Percentiles rank a stretch among this genome's conserved stretches.
These are phyloP conservation scores for Capsicum chinense DNA, from an alignment of 257 asterid species.

Conservation along the genomic window DNA sequence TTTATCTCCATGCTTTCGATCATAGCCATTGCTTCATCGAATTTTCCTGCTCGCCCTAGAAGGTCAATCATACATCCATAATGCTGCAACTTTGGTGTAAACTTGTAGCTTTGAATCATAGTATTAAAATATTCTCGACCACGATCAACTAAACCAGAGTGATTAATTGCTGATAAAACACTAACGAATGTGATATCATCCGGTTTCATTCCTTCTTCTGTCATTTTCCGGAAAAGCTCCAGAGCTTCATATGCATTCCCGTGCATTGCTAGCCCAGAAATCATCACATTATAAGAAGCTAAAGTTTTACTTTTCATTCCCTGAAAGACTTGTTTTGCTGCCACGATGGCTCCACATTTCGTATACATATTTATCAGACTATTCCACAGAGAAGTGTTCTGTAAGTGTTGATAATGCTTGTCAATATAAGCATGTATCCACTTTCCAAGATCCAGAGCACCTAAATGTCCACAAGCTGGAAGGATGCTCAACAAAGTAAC, in stretches of 20 bases:
- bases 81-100: constrained; percentile 40
- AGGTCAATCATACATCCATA: constrained; percentile 50
- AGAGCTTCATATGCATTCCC: constrained; percentile 39
- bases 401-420: constrained; percentile 29
- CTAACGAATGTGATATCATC: constrained; percentile 41
- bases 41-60: constrained; percentile 41
- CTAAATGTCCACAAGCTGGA: constrained; percentile 42
- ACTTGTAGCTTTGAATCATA: constrained; percentile 32
- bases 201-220: constrained; percentile 30
- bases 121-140: constrained; percentile 37
- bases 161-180: constrained; percentile 43
- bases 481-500: constrained; percentile 37
- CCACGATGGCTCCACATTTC: constrained; percentile 40
- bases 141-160: constrained; percentile 39
- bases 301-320: constrained; percentile 35
- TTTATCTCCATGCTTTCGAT: not conserved
- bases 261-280: constrained; percentile 46
- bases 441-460: constrained; percentile 44
- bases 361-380: constrained; percentile 40
- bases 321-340: constrained; percentile 40
- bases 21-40: constrained; percentile 39
- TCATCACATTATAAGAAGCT: constrained; percentile 46
- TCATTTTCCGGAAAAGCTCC: constrained; percentile 37
- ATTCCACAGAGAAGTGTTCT: constrained; percentile 37
- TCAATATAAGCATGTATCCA: constrained; percentile 45